Base-by-base conservation (phyloP, 768 basidiomycete species). In the Mycena chlorophos region DNA sequence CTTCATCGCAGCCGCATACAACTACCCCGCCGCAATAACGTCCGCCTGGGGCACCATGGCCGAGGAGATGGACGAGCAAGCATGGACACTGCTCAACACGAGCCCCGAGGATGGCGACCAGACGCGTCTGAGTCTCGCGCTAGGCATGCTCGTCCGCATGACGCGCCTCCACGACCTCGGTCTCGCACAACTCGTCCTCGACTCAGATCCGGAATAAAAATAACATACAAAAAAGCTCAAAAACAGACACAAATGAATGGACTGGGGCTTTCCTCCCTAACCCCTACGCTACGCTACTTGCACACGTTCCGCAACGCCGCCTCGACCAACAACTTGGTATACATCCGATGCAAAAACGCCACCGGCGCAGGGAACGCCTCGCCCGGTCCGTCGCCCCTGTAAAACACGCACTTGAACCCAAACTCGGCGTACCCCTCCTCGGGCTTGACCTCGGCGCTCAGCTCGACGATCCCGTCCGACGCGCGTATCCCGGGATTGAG, bases 131-230 rank as follows among this genome's bases (percentile, higher is more conserved):
- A 71, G 74, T 47, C 62, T 67, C 1, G 70, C 71, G 2, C 72
- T 91, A 26, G 75, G 84, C 20, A 78, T 89, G 79, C 69, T 91
- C 8, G 78, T 91, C 42, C 84, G 81, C 65, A 90, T 91, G 89
- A 86, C 88, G 20, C 76, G 89, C 43, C 71, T 90, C 34, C 77
- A 83, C 55, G 89, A 91, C 69, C 71, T 91, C 55, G 89, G 88
- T 0, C 75, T 91, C 13, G 86, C 77, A 20, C 87, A 90, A 68
- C 65, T 91, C 12, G 45, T 46, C 26, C 45, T 46, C 23, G 45
- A 46, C 26, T 17, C 26, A 23, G 45, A 46, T 25, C 17, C 28
- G 16, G 8, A 17, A 34, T 34, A 34, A 34, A 17, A 34, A 26
- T 8, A 20, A 5, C 54, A 25, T 55, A n/a, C n/a, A n/a, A n/a